Base-by-base conservation (phyloP, 78 protist species). In the Dictyostelium purpureum region DNA sequence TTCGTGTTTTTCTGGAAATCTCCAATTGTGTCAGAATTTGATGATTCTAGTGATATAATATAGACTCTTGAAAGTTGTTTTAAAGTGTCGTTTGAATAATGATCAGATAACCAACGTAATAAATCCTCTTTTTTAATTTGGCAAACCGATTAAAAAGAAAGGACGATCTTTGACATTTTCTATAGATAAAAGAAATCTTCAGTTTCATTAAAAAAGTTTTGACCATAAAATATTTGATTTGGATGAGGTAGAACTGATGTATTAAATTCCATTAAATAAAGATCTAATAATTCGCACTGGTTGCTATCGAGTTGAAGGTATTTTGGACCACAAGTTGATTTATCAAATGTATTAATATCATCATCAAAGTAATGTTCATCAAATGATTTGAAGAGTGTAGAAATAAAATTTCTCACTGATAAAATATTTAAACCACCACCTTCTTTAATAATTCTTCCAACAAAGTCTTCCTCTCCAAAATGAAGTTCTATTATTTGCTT, bases 61-160 rank as follows among this genome's bases (percentile, higher is more conserved):
- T 82, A 82, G 4, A 82, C 47, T 42, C 76, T 31, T 2, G 90
- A 65, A 1, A 82, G 26, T 37, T 54, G 21, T 18, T 52, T 70
- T 1, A 75, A 12, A 2, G 47, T 24, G 0, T 38, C 31, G 18
- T 67, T 26, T 35, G 49, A 69, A n/a, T 82, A 82, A 5, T 70
- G 31, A n/a, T 70, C 57, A 37, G 79, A 52, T 1, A 82, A 42
- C 90, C 90, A 82, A 28, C 31, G 14, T 12, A 70, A 19, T 1
- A 82, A 21, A n/a, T 35, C 14, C 9, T 52, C 51, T 40, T 56
- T 70, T 14, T 79, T 59, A n/a, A 2, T 18, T 0, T 2, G 90
- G 90, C 2, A 82, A 4, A 35, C 90, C 90, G 56, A 82, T 49
- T n/a, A 82, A 56, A 49, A 82, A 82, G 78, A 82, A 70, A 6